A percentile compares a stretch with the other conserved stretches of the same genome.
Evolutionary conservation across 1,284 basidiomycete species (phyloP).

Genomic region (Retiboletus flavoniger): DNA sequence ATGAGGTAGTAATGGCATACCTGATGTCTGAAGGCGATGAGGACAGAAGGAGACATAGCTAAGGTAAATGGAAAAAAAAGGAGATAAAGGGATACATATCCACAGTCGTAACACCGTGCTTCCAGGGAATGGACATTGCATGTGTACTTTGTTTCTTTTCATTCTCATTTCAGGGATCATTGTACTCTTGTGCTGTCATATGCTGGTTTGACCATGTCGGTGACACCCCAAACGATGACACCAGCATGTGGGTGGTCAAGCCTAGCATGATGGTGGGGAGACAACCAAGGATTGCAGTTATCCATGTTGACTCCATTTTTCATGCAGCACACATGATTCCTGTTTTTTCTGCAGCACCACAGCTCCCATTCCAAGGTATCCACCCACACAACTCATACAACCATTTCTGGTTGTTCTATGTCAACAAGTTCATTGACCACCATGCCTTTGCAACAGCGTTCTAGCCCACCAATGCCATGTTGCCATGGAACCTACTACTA

Average conservation of each 20-base stretch:
- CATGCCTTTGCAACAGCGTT: not conserved
- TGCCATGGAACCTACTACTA: not conserved
- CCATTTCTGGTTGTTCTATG: not conserved
- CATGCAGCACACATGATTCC: constrained; percentile 11
- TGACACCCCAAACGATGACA: constrained; percentile 1
- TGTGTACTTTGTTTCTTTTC: constrained; percentile 1
- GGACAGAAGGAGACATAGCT: too few species aligned
- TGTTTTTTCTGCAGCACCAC: constrained; percentile 1
- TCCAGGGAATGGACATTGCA: not conserved
- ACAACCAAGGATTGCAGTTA: constrained; percentile 2
- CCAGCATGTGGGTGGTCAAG: constrained; percentile 12
- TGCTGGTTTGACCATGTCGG: constrained; percentile 6
- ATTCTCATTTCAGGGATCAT: not conserved
- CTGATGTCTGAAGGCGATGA: too few species aligned
- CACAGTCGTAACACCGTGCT: too few species aligned
- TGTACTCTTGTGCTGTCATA: constrained; percentile 11
- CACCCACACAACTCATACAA: not conserved
- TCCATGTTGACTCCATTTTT: constrained; percentile 12
- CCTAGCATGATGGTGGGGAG: not conserved
- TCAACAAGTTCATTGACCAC: not conserved
- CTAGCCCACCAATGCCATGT: not conserved
- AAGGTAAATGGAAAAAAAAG: too few species aligned
- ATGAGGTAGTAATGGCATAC: too few species aligned
- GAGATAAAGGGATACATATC: too few species aligned
- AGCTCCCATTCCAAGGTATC: not conserved